Percentiles rank a stretch among this genome's conserved stretches.
These are phyloP conservation scores for Lasiodiplodia hormozganensis DNA, from an alignment of 2,329 filamentous ascomycete genomes.

Conservation along the genomic window DNA sequence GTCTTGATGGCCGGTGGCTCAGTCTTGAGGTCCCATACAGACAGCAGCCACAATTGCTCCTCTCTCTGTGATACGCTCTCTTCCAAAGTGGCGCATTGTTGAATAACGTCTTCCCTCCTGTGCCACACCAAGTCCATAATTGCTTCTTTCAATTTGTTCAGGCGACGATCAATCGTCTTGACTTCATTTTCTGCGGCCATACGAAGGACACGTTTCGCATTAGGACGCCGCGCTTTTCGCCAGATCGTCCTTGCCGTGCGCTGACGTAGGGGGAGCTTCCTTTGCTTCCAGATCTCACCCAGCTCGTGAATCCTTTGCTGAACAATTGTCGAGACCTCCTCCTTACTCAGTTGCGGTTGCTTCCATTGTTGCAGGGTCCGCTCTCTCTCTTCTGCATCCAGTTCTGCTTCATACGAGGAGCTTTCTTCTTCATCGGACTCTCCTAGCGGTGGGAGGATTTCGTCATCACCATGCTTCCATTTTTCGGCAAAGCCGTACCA, in stretches of 20 bases:
- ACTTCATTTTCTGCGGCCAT: conserved; percentile 53
- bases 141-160: conserved; percentile 62
- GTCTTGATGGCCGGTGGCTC: conserved; percentile 25
- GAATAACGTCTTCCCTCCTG: conserved; percentile 59
- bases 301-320: conserved; percentile 61
- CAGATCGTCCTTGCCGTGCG: conserved; percentile 68
- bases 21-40: conserved; percentile 46
- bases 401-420: conserved; percentile 36
- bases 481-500: conserved; percentile 51
- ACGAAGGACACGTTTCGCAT: conserved; percentile 52
- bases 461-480: conserved; percentile 49
- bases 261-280: conserved; percentile 63
- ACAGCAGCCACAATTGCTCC: conserved; percentile 56
- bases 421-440: conserved; percentile 56
- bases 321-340: conserved; percentile 62
- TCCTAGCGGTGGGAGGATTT: conserved; percentile 59
- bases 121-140: conserved; percentile 63
- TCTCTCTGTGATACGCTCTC: conserved; percentile 68
- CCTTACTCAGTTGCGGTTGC: conserved; percentile 37
- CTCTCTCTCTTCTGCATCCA: conserved; percentile 57
- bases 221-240: conserved; percentile 59
- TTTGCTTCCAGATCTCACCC: conserved; percentile 63
- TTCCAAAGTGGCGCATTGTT: conserved; percentile 67
- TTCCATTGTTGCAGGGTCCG: conserved; percentile 44
- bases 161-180: conserved; percentile 55